Base-by-base conservation (phyloP, 2,329 filamentous ascomycete species). In the Plectosphaerella plurivora region DNA sequence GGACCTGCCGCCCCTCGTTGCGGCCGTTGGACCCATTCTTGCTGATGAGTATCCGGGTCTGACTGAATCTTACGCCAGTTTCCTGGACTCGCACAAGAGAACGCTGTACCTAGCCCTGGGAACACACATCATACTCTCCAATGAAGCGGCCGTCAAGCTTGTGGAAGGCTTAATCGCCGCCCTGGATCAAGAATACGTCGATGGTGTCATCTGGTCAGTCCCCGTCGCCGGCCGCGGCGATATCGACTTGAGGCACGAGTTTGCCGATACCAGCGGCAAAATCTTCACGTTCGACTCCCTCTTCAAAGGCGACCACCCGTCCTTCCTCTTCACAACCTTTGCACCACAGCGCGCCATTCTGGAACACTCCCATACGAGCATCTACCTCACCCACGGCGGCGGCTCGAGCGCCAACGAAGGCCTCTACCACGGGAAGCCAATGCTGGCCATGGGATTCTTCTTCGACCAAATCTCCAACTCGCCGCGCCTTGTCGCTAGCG, bases 351-450 rank as follows among this genome's bases (percentile, higher is more conserved):
- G 72, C 3, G 68, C 73, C 2, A 59, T 75, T 15, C 60, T 75
- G 3, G 65, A 64, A n/a, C 68, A 72, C 45, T 45, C 52, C 0
- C 57, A 58, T 16, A 70, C 65, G 15, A 54, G 52, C 7, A 53
- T 75, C 28, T 75, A 68, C 56, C 61, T 73, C 28, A 75, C 69
- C 0, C 73, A 75, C 45, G 72, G 68, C 3, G 73, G 73, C 8
- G 66, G 66, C 0, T 70, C 67, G 11, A 70, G 66, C 35, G 70
- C 68, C 28, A 75, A 74, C 46, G 73, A 75, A 56, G 65, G 62
- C 3, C 52, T 69, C 3, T 74, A 65, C 53, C 70, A 73, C 47
- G 72, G 71, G 1, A 67, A 60, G 1, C 66, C 67, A 0, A 63
- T 72, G 49, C 53, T 76, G 0, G 53, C 57, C 1, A 60, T 75